Evolutionary conservation across 306 rosid genomes (phyloP).

Genomic region (Erythrophleum fordii): DNA sequence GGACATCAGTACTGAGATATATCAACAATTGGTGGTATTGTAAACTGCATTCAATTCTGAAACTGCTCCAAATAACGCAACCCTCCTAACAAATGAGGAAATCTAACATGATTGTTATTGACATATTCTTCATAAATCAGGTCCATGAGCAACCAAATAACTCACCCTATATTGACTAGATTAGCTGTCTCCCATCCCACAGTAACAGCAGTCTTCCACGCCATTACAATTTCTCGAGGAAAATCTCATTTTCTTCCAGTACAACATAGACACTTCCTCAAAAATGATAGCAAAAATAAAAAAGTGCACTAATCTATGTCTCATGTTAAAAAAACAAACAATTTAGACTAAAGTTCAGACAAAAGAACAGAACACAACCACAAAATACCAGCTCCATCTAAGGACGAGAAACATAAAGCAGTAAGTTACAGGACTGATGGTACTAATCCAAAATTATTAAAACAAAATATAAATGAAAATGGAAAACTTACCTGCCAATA

Average conservation of each 20-base stretch:
- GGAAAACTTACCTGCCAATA: background rate
- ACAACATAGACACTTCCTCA: background rate
- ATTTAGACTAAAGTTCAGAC: background rate
- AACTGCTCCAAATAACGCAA: background rate
- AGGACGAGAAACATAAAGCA: too few species aligned
- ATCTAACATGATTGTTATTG: background rate
- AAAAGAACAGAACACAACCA: too few species aligned
- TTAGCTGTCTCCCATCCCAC: background rate
- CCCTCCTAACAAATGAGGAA: too few species aligned
- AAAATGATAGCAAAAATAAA: background rate
- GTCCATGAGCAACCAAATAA: slow-evolving; percentile 1
- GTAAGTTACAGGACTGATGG: background rate
- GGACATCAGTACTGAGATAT: background rate
- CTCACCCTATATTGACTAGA: too few species aligned
- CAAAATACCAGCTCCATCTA: too few species aligned
- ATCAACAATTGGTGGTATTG: background rate
- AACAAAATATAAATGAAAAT: background rate
- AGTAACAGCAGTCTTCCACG: background rate
- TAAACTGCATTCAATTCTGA: background rate
- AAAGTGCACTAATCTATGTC: background rate
- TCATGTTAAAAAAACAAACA: background rate
- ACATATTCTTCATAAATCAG: background rate
- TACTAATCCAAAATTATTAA: background rate
- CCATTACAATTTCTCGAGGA: background rate
- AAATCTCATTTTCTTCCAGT: background rate